A percentile compares a stretch with the other conserved stretches of the same genome.
Conservation (phyloP, 768 basidiomycete species). For the Imleria badia region DNA sequence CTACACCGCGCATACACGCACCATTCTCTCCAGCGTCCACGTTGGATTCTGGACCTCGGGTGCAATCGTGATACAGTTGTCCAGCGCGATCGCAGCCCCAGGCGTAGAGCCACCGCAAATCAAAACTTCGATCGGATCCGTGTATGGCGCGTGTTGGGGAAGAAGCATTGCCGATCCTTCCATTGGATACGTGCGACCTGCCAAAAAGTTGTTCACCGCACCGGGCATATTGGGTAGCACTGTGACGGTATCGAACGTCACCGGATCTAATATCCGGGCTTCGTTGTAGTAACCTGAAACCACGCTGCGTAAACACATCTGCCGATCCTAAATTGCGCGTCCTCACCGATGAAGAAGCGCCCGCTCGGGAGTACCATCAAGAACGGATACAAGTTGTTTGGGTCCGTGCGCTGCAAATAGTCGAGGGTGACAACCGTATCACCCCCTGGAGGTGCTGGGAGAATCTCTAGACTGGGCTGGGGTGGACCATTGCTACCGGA, state of each 20-base stretch:
- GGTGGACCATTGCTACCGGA: conserved; percentile 65
- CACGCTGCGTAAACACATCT: neutral
- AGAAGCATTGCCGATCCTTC: conserved; percentile 70
- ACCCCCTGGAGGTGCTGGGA: conserved; percentile 67
- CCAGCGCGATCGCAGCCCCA: conserved; percentile 49
- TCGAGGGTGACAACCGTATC: conserved; percentile 60
- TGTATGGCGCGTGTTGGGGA: conserved; percentile 72
- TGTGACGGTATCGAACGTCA: conserved; percentile 58
- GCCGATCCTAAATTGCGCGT: neutral
- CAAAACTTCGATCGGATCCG: conserved; percentile 63
- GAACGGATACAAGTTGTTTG: conserved; percentile 81
- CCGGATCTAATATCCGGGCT: conserved; percentile 70
- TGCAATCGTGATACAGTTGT: conserved; percentile 69
- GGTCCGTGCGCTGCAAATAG: conserved; percentile 70
- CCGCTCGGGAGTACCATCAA: conserved; percentile 68
- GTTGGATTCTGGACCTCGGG: conserved; percentile 62
- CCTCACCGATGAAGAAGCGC: conserved; percentile 66
- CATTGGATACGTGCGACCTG: conserved; percentile 75
- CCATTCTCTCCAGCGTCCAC: conserved; percentile 82
- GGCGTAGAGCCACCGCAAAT: conserved; percentile 76
- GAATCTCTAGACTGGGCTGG: conserved; percentile 67
- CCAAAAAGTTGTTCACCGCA: conserved; percentile 68
- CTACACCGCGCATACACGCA: conserved; percentile 31
- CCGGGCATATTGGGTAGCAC: conserved; percentile 73
- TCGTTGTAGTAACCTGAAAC: conserved; percentile 73